phyloP scores from a whole-genome alignment of 2,329 filamentous ascomycete genomes.

The Claviceps digitariae region DNA sequence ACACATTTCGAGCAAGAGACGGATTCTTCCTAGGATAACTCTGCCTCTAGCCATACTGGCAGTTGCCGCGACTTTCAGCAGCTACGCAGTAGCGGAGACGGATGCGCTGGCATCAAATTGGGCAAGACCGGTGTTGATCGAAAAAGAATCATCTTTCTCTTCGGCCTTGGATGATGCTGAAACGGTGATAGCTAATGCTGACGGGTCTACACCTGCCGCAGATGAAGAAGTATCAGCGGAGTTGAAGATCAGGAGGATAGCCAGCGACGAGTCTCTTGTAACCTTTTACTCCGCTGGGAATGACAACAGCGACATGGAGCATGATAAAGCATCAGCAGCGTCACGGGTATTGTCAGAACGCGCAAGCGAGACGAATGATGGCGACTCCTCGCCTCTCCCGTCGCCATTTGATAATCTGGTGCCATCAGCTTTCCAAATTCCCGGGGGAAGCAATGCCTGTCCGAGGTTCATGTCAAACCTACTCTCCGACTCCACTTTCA shows the following conservation, averaged over 20 bases:
- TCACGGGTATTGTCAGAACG: not conserved
- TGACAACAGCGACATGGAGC: not conserved
- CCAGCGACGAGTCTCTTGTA: not conserved
- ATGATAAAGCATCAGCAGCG: not conserved
- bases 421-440: slow-evolving; percentile 45
- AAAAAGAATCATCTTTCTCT: not conserved
- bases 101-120: not conserved
- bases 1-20: not conserved
- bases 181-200: not conserved
- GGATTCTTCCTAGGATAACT: not conserved
- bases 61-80: not conserved
- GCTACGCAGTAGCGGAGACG: not conserved
- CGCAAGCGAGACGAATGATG: not conserved
- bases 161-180: not conserved
- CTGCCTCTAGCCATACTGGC: slow-evolving; percentile 1
- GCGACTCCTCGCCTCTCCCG: slow-evolving; percentile 32
- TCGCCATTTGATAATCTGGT: slow-evolving; percentile 54
- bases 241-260: not conserved
- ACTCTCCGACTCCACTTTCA: slow-evolving; percentile 52
- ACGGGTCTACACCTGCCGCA: not conserved
- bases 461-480: slow-evolving; percentile 55
- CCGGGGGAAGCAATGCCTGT: slow-evolving; percentile 38
- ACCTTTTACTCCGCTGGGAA: too few species aligned
- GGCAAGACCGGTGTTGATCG: not conserved
- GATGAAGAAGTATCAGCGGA: not conserved